Evolutionary conservation across 345 rosid species (phyloP).

Genomic region (Raphanus raphanistrum): DNA sequence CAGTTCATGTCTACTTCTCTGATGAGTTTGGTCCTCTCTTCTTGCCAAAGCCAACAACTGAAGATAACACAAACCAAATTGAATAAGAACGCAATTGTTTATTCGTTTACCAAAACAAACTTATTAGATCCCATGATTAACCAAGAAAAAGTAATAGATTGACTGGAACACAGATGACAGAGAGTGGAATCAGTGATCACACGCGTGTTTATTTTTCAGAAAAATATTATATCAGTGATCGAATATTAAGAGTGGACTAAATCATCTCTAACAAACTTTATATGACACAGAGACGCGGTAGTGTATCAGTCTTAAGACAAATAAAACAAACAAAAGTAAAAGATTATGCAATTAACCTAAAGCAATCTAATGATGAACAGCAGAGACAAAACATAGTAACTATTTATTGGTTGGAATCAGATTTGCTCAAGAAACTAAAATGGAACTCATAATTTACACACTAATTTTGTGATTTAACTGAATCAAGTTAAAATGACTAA

Average conservation of each 20-base stretch:
- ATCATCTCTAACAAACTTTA: not conserved
- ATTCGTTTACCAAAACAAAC: not conserved
- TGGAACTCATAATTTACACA: not conserved
- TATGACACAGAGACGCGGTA: not conserved
- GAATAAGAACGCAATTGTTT: not conserved
- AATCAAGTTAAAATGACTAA: not conserved
- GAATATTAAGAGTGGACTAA: not conserved
- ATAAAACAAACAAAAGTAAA: not conserved
- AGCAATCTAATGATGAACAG: not conserved
- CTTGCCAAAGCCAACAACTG: not conserved
- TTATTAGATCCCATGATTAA: too few species aligned
- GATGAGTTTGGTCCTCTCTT: not conserved
- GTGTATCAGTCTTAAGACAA: too few species aligned
- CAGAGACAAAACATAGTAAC: not conserved
- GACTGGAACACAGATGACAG: not conserved
- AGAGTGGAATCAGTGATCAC: not conserved
- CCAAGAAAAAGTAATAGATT: not conserved
- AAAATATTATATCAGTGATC: not conserved
- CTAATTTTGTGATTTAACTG: not conserved
- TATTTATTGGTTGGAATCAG: not conserved
- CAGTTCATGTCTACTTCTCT: not conserved
- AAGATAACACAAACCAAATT: not conserved
- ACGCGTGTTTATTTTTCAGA: not conserved
- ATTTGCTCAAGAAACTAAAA: not conserved
- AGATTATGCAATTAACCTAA: not conserved